A percentile compares a stretch with the other conserved stretches of the same genome.
Evolutionary conservation across 2,329 filamentous ascomycete genomes (phyloP).

Genomic region (Clathrospora elynae): DNA sequence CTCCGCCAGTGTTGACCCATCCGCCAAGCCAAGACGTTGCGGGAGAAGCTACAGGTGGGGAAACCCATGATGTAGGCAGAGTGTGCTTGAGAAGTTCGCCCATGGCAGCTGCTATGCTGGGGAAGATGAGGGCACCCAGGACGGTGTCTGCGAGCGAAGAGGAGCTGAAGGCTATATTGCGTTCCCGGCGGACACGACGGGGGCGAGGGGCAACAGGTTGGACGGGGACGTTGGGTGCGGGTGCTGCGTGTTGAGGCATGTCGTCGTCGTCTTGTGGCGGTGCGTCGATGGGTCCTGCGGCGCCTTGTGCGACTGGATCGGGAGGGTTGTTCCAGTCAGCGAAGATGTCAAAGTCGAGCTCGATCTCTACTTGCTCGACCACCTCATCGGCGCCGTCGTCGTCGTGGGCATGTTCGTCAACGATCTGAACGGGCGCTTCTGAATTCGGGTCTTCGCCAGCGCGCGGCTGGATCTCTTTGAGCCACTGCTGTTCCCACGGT

Average conservation of each 20-base stretch:
- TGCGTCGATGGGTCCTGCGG: slow-evolving; percentile 40
- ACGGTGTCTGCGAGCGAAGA: slow-evolving; percentile 63
- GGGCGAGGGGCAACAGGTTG: slow-evolving; percentile 29
- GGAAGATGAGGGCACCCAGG: slow-evolving; percentile 76
- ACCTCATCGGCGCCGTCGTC: slow-evolving; percentile 51
- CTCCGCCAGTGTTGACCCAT: slow-evolving; percentile 22
- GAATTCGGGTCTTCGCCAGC: slow-evolving; percentile 42
- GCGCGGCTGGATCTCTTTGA: slow-evolving; percentile 66
- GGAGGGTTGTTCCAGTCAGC: slow-evolving; percentile 53
- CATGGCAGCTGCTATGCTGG: slow-evolving; percentile 76
- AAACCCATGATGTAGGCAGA: slow-evolving; percentile 69
- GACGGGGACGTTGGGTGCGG: slow-evolving; percentile 37
- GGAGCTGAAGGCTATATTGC: slow-evolving; percentile 59
- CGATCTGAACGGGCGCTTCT: slow-evolving; percentile 21
- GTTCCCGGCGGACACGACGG: slow-evolving; percentile 48
- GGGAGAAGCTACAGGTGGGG: slow-evolving; percentile 50
- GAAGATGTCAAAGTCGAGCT: slow-evolving; percentile 49
- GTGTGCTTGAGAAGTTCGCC: slow-evolving; percentile 73
- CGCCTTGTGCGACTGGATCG: slow-evolving; percentile 32
- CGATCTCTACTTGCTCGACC: slow-evolving; percentile 56
- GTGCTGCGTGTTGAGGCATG: slow-evolving; percentile 30
- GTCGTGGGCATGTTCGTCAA: slow-evolving; percentile 30
- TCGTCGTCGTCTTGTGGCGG: slow-evolving; percentile 39
- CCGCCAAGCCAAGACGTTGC: slow-evolving; percentile 31
- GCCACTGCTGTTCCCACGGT: slow-evolving; percentile 63